Conservation (phyloP, 2,329 filamentous ascomycete genomes). For the Aspergillus calidoustus region DNA sequence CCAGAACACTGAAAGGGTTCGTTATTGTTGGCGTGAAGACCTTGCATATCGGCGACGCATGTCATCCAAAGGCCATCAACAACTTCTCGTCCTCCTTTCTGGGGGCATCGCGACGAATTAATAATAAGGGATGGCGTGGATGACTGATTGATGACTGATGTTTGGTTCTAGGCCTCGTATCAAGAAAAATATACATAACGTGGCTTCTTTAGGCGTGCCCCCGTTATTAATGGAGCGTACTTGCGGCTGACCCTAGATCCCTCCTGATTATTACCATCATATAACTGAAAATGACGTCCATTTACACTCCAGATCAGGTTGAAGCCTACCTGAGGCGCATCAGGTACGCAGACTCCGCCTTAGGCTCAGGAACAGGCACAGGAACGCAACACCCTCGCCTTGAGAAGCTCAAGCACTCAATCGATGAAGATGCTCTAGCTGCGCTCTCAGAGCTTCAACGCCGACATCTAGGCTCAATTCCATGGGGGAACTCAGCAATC, state of each 20-base stretch:
- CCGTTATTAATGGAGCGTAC: background rate
- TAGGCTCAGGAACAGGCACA: background rate
- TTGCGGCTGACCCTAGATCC: background rate
- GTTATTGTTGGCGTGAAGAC: background rate
- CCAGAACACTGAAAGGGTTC: background rate
- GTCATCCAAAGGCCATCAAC: background rate
- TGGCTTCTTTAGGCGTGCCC: too few species aligned
- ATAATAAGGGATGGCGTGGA: background rate
- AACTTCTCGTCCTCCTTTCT: too few species aligned
- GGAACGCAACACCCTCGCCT: constrained; percentile 27
- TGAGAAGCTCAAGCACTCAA: constrained; percentile 31
- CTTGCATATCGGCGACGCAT: background rate
- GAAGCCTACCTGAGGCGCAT: constrained; percentile 42
- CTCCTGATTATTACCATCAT: background rate
- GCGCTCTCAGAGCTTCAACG: constrained; percentile 43
- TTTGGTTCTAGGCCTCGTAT: background rate
- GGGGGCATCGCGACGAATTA: background rate
- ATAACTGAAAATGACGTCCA: constrained; percentile 15
- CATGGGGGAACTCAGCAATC: constrained; percentile 62
- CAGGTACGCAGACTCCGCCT: constrained; percentile 25
- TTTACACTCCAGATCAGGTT: constrained; percentile 42
- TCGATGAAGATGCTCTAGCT: constrained; percentile 36
- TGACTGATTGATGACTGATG: background rate
- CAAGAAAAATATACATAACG: too few species aligned
- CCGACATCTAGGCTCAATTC: constrained; percentile 54